Evolutionary conservation across 495 filamentous ascomycete species (phyloP), one percentile per base, ranked within the genome.

Genomic region (Ramalina intermedia): DNA sequence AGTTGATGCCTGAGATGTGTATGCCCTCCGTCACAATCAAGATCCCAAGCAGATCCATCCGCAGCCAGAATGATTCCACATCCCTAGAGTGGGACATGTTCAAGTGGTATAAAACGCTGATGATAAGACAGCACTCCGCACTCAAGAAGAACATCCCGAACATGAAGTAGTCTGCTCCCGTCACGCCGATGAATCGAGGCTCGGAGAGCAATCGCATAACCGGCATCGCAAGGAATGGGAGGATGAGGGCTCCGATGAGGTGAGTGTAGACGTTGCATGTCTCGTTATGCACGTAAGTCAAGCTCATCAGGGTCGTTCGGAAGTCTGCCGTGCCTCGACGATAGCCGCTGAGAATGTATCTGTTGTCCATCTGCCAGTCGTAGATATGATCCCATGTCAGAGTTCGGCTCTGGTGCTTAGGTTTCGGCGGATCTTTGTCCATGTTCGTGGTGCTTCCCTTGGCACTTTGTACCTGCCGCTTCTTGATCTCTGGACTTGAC

Each of bases 71-170:
- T 8, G 3, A 3, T 27, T 27, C 26, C 8, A 69, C 58, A 12
- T 52, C n/a, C 3, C 43, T 40, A 1, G 69, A 74, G 47, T 75
- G 73, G 56, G 68, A 69, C 54, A 70, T 61, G 21, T 74, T 44
- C 1, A 66, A 71, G 58, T 76, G 72, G 56, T 73, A 76, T 1
- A 57, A 54, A 16, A 65, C 52, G 5, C 64, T 69, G 4, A 73
- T 46, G 14, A 58, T 49, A 13, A 72, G 60, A 41, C 69, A 73
- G 1, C 56, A 44, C 0, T 62, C 53, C 3, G 65, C 63, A 2
- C 66, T 60, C 21, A 65, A 43, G 20, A 73, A 51, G 27, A 67
- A 69, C 33, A 67, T 53, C 6, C 58, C 58, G 43, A 75, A 70
- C 13, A 71, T 59, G 24, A 60, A 17, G 23, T 60, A 53, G 48